Evolutionary conservation across 805 yeast species (phyloP).

Genomic region (Clavispora asparagi): DNA sequence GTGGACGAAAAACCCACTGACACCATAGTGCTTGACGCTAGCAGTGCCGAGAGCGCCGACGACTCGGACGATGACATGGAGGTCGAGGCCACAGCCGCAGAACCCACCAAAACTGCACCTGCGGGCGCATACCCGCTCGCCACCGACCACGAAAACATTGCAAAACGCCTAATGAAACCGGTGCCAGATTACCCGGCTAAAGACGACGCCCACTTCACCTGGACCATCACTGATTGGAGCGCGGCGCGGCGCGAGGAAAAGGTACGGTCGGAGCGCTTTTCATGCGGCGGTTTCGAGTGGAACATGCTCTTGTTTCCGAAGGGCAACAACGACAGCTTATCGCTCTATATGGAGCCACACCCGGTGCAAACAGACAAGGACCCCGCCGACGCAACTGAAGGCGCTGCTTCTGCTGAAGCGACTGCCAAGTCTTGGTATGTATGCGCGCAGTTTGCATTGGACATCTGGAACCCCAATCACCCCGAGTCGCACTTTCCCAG

Average conservation of each 20-base stretch:
- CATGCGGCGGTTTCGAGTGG: conserved; percentile 62
- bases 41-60: conserved; percentile 15
- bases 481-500: conserved; percentile 56
- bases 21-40: conserved; percentile 11
- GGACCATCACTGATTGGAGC: conserved; percentile 49
- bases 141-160: conserved; percentile 22
- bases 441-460: conserved; percentile 89
- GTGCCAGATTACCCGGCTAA: conserved; percentile 35
- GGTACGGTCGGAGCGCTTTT: conserved; percentile 44
- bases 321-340: conserved; percentile 58
- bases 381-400: conserved; percentile 19
- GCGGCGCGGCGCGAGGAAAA: conserved; percentile 33
- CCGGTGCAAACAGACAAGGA: conserved; percentile 26
- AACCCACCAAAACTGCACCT: neutral
- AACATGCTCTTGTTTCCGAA: conserved; percentile 71
- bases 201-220: conserved; percentile 35
- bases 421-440: conserved; percentile 51
- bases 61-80: conserved; percentile 14
- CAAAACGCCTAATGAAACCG: conserved; percentile 31
- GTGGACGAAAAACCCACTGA: conserved; percentile 6
- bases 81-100: conserved; percentile 1
- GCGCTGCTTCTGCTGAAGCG: conserved; percentile 22
- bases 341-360: conserved; percentile 78
- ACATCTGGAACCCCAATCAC: conserved; percentile 75
- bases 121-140: conserved; percentile 20